These are phyloP conservation scores for Lepidium didymum DNA, from an alignment of 345 rosid species.

Conservation along the genomic window DNA sequence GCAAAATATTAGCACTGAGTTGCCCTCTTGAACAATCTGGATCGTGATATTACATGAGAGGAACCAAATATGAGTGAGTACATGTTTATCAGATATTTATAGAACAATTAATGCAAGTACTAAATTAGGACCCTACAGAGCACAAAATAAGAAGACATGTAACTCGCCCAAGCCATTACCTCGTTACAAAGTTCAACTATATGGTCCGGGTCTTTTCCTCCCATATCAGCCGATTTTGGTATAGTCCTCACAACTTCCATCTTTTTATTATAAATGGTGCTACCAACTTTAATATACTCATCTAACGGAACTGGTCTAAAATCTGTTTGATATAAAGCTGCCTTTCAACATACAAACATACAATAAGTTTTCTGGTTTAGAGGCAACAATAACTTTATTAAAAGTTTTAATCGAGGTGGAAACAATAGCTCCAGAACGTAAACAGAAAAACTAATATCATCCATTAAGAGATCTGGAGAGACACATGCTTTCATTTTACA, in stretches of 20 bases:
- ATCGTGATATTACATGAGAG: constrained; percentile 17
- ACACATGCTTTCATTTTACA: not conserved
- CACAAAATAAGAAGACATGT: not conserved
- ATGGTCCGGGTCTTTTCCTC: constrained; percentile 98
- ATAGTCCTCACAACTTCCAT: constrained; percentile 76
- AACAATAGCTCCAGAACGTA: constrained; percentile 9
- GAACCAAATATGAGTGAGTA: constrained; percentile 11
- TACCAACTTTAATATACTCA: constrained; percentile 85
- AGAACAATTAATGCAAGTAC: not conserved
- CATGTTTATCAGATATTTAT: not conserved
- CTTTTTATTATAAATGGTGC: constrained; percentile 73
- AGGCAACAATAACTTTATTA: not conserved
- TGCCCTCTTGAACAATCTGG: constrained; percentile 94
- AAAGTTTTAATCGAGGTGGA: constrained; percentile 3
- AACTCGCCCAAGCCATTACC: constrained; percentile 38
- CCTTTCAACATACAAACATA: constrained; percentile 40
- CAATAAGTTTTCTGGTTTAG: constrained; percentile 3
- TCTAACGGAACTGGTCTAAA: constrained; percentile 95
- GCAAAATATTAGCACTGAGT: constrained; percentile 90
- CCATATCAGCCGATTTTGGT: constrained; percentile 54
- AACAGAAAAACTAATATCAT: not conserved
- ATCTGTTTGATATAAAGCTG: constrained; percentile 87
- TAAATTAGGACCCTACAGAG: not conserved
- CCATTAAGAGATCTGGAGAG: not conserved
- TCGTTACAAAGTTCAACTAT: constrained; percentile 86